A percentile compares a stretch with the other conserved stretches of the same genome.
phyloP scores from a whole-genome alignment of 2,329 filamentous ascomycete species.

The Arthrinium puccinioides region DNA sequence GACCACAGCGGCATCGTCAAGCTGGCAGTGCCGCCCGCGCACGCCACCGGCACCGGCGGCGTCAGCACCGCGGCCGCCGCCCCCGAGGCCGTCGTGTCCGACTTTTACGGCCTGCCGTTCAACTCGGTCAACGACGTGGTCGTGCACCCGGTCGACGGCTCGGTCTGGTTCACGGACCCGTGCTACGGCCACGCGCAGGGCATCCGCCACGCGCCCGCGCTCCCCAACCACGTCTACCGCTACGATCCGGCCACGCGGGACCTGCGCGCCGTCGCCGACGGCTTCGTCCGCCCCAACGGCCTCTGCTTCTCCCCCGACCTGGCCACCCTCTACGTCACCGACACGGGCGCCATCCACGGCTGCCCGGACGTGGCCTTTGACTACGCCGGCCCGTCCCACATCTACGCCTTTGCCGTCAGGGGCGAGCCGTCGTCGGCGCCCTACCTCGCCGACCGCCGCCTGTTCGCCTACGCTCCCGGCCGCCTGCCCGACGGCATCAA shows the following conservation, averaged over 20 bases:
- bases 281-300: neutral
- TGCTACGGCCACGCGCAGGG: neutral
- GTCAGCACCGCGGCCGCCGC: too few relatives aligned
- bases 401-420: constrained; percentile 4
- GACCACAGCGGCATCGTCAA: too few relatives aligned
- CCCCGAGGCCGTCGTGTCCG: neutral
- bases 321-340: neutral
- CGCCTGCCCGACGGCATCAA: constrained; percentile 6
- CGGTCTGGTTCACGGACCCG: neutral
- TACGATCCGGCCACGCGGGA: neutral
- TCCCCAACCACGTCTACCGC: neutral
- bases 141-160: neutral
- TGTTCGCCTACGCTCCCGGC: constrained; percentile 4
- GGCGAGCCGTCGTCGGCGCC: neutral
- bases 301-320: neutral
- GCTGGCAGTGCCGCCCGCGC: too few relatives aligned
- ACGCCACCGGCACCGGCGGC: too few relatives aligned
- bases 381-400: constrained; percentile 1
- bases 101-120: neutral
- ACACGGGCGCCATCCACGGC: neutral
- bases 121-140: neutral
- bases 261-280: neutral
- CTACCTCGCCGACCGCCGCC: constrained; percentile 4
- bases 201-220: neutral
- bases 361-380: too few relatives aligned